Conservation (phyloP, 108 stramenopile species). For the Asterionellopsis glacialis region DNA sequence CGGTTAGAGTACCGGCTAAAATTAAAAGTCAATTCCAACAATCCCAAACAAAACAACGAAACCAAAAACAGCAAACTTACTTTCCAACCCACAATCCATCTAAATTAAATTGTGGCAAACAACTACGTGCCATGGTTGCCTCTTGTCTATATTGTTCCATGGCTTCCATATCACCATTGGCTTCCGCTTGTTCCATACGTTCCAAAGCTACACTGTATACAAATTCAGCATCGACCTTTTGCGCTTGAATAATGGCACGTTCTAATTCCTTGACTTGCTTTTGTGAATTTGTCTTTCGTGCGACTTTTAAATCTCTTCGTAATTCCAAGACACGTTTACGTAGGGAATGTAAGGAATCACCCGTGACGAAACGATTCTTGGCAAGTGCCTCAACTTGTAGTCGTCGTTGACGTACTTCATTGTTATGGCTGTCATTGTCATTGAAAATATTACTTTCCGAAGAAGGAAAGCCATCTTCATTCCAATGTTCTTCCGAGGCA, state of each 20-base stretch:
- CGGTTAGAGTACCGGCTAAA: neutral
- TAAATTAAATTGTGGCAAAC: constrained; percentile 59
- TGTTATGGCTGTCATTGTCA: too few relatives aligned
- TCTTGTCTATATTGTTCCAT: constrained; percentile 21
- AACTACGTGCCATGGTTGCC: constrained; percentile 39
- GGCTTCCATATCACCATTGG: constrained; percentile 19
- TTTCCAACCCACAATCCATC: constrained; percentile 5
- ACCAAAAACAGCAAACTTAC: constrained; percentile 5
- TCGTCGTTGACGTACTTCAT: neutral
- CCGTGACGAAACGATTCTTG: constrained; percentile 28
- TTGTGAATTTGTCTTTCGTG: constrained; percentile 14
- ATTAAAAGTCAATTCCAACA: neutral
- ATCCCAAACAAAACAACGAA: neutral
- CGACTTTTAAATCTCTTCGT: constrained; percentile 28
- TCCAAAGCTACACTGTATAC: constrained; percentile 48
- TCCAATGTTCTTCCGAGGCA: neutral
- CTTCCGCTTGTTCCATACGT: constrained; percentile 32
- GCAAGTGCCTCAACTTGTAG: neutral
- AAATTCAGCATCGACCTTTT: constrained; percentile 67
- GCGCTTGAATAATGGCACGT: constrained; percentile 29
- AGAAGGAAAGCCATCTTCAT: too few relatives aligned
- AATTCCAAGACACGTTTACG: constrained; percentile 42
- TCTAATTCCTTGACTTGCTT: constrained; percentile 37
- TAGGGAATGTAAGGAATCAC: constrained; percentile 50
- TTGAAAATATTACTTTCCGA: too few relatives aligned